Evolutionary conservation across 164 flowering plant genomes (phyloP), one percentile per base, ranked within the genome.

Genomic region (Tetrastigma voinierianum): DNA sequence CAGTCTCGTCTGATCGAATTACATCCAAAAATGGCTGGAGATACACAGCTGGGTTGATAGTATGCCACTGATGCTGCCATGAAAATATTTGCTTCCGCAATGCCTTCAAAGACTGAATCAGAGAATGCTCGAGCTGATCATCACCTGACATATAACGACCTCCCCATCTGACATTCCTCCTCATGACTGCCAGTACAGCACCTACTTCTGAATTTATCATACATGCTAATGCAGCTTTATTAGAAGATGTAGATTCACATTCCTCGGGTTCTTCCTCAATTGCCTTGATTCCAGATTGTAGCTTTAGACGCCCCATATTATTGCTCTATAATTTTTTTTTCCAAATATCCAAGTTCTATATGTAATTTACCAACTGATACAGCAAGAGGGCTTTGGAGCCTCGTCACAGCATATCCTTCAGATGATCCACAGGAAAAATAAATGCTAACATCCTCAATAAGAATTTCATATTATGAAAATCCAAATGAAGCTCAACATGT

Each of bases 111-210:
- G 90, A 82, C 66, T 76, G 83, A 49, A 87, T 84, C 53, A 87
- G 80, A 57, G 86, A 77, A 67, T 84, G 88, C 66, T 87, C 92
- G 32, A 85, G 55, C 62, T 87, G 86, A 74, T 85, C 91, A 73
- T 87, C 91, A 60, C 84, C 86, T 6, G 84, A 72, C 74, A 79
- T 83, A 77, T 82, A 87, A 47, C 80, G 82, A 67, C 80, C 81
- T 9, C 89, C 89, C 91, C 91, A 87, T 62, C 91, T 80, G 13
- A 84, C 92, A 80, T 86, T 82, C 64, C 92, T 82, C 72, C 92
- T 76, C 92, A 87, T 87, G 10, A 87, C 87, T 12, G 88, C 88
- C 69, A 87, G 76, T n/a, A 86, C 92, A 17, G 89, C 84, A 68
- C 85, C 85, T 48, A 84, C 69, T 72, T 87, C 92, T 51, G 92